A percentile compares a stretch with the other conserved stretches of the same genome.
phyloP scores from a whole-genome alignment of 805 yeast genomes.

The Candida sphagnicola region DNA sequence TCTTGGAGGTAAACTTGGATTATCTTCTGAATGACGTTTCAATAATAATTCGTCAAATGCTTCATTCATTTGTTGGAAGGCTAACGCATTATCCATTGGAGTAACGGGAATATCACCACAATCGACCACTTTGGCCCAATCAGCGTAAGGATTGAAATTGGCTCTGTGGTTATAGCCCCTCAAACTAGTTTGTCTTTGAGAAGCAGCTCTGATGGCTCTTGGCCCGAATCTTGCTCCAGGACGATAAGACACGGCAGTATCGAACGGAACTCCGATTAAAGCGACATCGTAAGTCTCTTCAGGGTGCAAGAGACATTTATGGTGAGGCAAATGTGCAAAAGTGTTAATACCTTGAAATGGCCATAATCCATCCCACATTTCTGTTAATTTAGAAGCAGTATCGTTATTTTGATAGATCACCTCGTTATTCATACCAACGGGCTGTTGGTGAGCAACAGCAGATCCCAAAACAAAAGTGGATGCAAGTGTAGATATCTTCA shows the following conservation, averaged over 20 bases:
- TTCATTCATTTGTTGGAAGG: conserved; percentile 49
- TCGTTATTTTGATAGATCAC: not conserved
- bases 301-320: conserved; percentile 52
- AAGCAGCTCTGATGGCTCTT: conserved; percentile 60
- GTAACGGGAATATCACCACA: conserved; percentile 58
- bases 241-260: conserved; percentile 74
- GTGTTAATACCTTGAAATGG: conserved; percentile 64
- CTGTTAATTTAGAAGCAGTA: conserved; percentile 36
- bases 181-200: conserved; percentile 64
- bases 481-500: not conserved
- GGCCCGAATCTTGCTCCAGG: conserved; percentile 88
- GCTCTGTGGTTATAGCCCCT: conserved; percentile 72
- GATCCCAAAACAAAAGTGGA: not conserved
- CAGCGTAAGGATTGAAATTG: conserved; percentile 46
- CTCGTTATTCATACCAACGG: not conserved
- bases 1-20: conserved; percentile 46
- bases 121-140: conserved; percentile 49
- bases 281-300: conserved; percentile 60
- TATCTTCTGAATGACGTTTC: conserved; percentile 22
- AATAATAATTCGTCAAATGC: conserved; percentile 56
- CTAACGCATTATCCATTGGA: conserved; percentile 55
- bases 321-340: conserved; percentile 69
- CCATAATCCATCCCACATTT: conserved; percentile 74
- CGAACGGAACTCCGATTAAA: conserved; percentile 77
- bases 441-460: not conserved